Evolutionary conservation across 2,329 filamentous ascomycete genomes (phyloP).

Genomic region (Paraphaeosphaeria sporulosa): DNA sequence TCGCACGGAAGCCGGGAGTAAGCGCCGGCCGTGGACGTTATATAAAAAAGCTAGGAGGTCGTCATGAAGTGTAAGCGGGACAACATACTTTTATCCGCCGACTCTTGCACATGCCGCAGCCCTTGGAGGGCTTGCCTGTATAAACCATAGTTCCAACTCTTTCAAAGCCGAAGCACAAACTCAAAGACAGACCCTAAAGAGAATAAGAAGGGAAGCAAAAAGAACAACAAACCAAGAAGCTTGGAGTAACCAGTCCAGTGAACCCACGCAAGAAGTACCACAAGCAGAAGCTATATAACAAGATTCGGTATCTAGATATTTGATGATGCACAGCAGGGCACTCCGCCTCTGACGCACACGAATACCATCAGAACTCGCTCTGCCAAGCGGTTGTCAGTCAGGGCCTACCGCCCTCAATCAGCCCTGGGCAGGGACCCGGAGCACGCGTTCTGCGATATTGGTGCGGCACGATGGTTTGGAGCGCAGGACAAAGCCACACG

Average conservation of each 20-base stretch:
- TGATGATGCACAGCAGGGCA: constrained; percentile 12
- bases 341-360: constrained; percentile 38
- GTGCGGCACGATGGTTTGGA: neutral
- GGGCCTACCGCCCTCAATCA: constrained; percentile 1
- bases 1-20: constrained; percentile 1
- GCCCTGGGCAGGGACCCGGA: constrained; percentile 10
- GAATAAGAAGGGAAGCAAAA: constrained; percentile 16
- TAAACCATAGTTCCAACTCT: constrained; percentile 43
- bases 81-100: constrained; percentile 72
- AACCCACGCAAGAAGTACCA: constrained; percentile 17
- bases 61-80: constrained; percentile 1
- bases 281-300: constrained; percentile 17
- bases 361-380: constrained; percentile 29
- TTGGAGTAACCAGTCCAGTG: constrained; percentile 9
- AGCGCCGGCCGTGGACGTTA: neutral
- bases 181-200: constrained; percentile 18
- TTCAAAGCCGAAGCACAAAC: constrained; percentile 16
- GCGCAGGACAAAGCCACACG: constrained; percentile 1
- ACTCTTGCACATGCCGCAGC: constrained; percentile 77
- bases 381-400: constrained; percentile 4
- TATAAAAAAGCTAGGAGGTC: constrained; percentile 13
- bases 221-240: constrained; percentile 19
- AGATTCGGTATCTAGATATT: neutral
- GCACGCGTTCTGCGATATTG: constrained; percentile 1
- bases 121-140: constrained; percentile 55